phyloP scores from a whole-genome alignment of 345 rosid genomes.

The Eucalyptus curtisii region DNA sequence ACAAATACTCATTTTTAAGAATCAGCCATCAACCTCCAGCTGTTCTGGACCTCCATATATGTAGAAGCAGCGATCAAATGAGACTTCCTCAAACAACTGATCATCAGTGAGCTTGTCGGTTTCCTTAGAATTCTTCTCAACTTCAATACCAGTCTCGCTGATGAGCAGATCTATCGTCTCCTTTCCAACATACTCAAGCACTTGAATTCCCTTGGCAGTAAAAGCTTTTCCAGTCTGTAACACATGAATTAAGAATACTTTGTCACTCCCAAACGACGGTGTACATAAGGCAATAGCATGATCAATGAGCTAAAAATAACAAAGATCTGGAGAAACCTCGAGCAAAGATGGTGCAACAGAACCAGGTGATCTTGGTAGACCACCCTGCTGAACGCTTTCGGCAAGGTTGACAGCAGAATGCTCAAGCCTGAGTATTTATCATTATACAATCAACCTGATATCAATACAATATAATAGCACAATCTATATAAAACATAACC shows the following conservation, averaged over 20 bases:
- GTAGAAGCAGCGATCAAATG: constrained; percentile 96
- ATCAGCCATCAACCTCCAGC: constrained; percentile 55
- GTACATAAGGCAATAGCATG: neutral
- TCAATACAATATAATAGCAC: neutral
- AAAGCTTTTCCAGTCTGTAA: constrained; percentile 81
- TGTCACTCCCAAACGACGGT: neutral
- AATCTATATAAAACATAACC: neutral
- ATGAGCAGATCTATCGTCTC: constrained; percentile 91
- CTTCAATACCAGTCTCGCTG: constrained; percentile 72
- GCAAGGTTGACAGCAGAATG: constrained; percentile 55
- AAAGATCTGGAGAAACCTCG: constrained; percentile 41
- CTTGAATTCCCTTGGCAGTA: constrained; percentile 92
- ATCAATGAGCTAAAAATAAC: neutral
- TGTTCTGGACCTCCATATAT: constrained; percentile 99
- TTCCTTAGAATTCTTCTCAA: constrained; percentile 39
- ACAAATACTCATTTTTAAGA: constrained; percentile 1
- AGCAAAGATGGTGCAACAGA: constrained; percentile 75
- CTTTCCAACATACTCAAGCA: constrained; percentile 91
- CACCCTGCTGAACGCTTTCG: constrained; percentile 58
- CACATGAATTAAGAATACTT: neutral
- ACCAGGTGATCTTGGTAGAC: constrained; percentile 42
- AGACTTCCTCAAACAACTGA: constrained; percentile 72
- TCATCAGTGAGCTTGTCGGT: constrained; percentile 34
- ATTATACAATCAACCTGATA: neutral
- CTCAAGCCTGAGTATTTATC: constrained; percentile 49